phyloP scores from a whole-genome alignment of 2,329 filamentous ascomycete genomes.

The Botrytis fragariae region DNA sequence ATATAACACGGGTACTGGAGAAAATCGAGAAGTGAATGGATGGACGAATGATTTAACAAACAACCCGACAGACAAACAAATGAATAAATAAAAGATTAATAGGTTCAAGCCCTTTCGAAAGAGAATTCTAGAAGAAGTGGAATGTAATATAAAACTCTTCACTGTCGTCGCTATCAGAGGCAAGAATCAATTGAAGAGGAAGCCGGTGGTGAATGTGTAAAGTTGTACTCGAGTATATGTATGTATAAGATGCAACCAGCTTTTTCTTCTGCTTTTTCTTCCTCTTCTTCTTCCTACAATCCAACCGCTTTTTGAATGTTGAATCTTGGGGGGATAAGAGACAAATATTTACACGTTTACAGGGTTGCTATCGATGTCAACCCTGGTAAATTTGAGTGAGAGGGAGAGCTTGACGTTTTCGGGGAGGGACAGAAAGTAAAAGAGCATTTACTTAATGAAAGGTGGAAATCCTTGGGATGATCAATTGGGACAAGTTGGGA shows the following conservation, averaged over 20 bases:
- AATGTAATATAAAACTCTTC: neutral
- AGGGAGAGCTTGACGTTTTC: neutral
- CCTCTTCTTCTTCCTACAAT: neutral
- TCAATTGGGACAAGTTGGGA: slow-evolving; percentile 1
- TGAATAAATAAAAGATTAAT: neutral
- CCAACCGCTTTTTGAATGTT: neutral
- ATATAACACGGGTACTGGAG: neutral
- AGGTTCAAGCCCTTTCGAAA: neutral
- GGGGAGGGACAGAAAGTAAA: neutral
- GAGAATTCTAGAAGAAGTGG: neutral
- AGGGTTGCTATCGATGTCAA: neutral
- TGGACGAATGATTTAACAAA: neutral
- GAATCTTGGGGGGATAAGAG: slow-evolving; percentile 2
- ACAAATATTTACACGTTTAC: slow-evolving; percentile 1
- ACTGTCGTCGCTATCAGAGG: neutral
- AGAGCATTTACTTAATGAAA: neutral
- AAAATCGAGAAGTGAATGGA: neutral
- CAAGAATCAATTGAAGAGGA: neutral
- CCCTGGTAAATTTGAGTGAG: neutral
- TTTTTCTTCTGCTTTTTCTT: neutral
- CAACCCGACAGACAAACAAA: neutral
- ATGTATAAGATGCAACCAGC: neutral
- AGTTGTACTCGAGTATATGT: neutral
- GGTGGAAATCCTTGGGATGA: slow-evolving; percentile 11
- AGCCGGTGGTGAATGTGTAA: neutral